phyloP scores from a whole-genome alignment of 495 filamentous ascomycete genomes.

The Ramalina peruviana region DNA sequence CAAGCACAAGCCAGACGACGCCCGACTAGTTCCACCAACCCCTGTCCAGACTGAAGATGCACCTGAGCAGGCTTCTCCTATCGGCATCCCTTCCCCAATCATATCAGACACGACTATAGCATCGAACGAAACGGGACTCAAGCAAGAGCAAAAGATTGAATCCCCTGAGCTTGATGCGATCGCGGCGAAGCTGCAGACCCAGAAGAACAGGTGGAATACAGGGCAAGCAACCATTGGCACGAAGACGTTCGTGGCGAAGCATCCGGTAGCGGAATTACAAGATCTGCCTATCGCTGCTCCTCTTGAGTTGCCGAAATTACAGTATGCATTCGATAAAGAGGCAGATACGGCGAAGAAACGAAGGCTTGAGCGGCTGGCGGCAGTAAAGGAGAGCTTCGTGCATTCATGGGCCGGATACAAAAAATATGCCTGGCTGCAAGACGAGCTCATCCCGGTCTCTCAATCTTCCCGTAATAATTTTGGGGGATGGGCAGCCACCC shows the following conservation, averaged over 20 bases:
- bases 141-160: too few species aligned
- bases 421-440: slow-evolving; percentile 60
- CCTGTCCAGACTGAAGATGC: neutral
- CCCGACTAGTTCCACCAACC: neutral
- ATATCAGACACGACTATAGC: neutral
- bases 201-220: neutral
- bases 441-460: slow-evolving; percentile 59
- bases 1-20: neutral
- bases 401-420: slow-evolving; percentile 68
- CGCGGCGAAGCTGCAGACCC: neutral
- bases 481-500: slow-evolving; percentile 47
- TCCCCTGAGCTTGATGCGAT: too few species aligned
- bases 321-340: slow-evolving; percentile 38
- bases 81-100: neutral
- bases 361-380: slow-evolving; percentile 33
- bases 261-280: slow-evolving; percentile 35
- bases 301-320: slow-evolving; percentile 33
- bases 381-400: slow-evolving; percentile 54
- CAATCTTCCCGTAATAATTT: slow-evolving; percentile 38
- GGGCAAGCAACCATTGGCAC: slow-evolving; percentile 6
- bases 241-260: slow-evolving; percentile 21
- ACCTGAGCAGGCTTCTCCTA: neutral
- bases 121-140: too few species aligned
- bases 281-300: slow-evolving; percentile 32
- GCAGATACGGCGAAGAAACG: slow-evolving; percentile 18